Base-by-base conservation (phyloP, 805 yeast species). In the Wickerhamomyces rabaulensis region DNA sequence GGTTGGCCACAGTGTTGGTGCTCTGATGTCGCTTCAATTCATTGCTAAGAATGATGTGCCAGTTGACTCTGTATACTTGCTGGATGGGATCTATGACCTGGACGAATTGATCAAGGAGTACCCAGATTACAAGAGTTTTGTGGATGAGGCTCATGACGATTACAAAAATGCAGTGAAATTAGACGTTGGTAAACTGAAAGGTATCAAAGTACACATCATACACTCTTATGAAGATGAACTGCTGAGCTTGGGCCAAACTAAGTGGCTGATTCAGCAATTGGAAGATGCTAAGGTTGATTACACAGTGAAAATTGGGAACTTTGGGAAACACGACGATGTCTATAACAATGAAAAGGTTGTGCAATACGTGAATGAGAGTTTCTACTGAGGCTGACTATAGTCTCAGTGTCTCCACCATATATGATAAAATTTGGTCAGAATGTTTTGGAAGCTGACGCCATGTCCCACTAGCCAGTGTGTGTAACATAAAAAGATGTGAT, bases 1-100 rank as follows among this genome's bases (percentile, higher is more conserved):
- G 0, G 68, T 78, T 10, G 96, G 96, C 0, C 96, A 88, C 65
- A 84, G 94, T 1, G 94, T 81, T 5, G 96, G 96, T 2, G 87
- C 91, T 2, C 80, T 86, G 47, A 33, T 57, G 42, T 50, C 54
- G 17, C 9, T 57, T 25, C 52, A 51, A 42, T 33, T 52, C 17
- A 3, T 54, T 2, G 29, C 46, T 19, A 13, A 38, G 5, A 26
- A 43, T 26, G 22, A 31, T 4, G 22, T 64, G 0, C 22, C 23
- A 1, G 48, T 67, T 39, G 47, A 54, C 1, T 43, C 61, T 37
- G 50, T 64, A 10, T 60, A 75, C 35, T 66, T 82, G 22, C 57
- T 84, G 1, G 95, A 87, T 56, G 95, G 95, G 0, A 87, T 88
- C 43, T 86, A 75, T 62, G 76, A 83, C 52, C 60, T 82, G 6